Conservation (phyloP, 1,284 basidiomycete genomes). For the Trametes hirsuta region DNA sequence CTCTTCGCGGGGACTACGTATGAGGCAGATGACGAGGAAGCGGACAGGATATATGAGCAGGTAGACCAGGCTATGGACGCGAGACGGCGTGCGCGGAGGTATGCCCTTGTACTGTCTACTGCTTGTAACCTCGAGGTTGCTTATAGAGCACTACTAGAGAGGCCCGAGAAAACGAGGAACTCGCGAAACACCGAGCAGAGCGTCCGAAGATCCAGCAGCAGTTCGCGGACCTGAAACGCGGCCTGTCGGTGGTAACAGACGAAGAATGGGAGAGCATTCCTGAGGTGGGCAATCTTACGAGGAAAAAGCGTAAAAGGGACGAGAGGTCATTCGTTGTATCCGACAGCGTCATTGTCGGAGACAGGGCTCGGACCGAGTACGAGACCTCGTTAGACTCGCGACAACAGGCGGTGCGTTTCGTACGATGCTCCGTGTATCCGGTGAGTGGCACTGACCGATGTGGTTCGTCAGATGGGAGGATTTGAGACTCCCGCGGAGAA, state of each 20-base stretch:
- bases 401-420: conserved; percentile 64
- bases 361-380: conserved; percentile 74
- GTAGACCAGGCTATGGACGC: conserved; percentile 93
- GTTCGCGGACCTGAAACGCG: conserved; percentile 94
- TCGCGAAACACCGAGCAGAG: conserved; percentile 75
- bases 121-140: conserved; percentile 24
- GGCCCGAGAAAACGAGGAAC: conserved; percentile 73
- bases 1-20: conserved; percentile 96
- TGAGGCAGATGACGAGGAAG: conserved; percentile 97
- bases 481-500: conserved; percentile 79
- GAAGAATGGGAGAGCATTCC: conserved; percentile 95
- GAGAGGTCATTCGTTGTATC: conserved; percentile 89
- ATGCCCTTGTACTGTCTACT: conserved; percentile 36
- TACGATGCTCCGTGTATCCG: not conserved
- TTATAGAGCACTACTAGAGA: conserved; percentile 51
- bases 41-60: conserved; percentile 91
- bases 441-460: not conserved
- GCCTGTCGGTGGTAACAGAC: conserved; percentile 85
- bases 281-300: conserved; percentile 94
- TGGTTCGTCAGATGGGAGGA: conserved; percentile 55
- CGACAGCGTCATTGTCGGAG: conserved; percentile 89
- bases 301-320: conserved; percentile 88
- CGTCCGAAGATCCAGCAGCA: conserved; percentile 91
- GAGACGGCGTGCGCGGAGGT: conserved; percentile 80
- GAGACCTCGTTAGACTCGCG: conserved; percentile 73